phyloP scores from a whole-genome alignment of 345 rosid genomes.

The Fremontodendron californicum region DNA sequence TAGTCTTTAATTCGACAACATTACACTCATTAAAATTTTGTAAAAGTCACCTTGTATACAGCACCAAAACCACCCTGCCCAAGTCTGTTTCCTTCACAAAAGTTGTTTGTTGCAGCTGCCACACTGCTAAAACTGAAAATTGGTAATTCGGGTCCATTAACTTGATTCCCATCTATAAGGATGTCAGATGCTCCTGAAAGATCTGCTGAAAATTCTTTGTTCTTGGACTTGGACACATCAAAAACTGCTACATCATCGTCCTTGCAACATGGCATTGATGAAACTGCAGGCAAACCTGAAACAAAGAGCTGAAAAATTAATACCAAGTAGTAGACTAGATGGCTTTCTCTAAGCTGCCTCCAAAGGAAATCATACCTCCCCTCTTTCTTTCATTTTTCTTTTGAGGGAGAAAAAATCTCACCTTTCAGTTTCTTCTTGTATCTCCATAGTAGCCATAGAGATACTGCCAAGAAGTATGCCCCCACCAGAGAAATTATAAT shows the following conservation, averaged over 20 bases:
- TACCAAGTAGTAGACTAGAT: neutral
- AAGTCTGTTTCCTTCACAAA: slow-evolving; percentile 61
- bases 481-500: slow-evolving; percentile 38
- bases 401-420: neutral
- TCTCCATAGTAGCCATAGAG: slow-evolving; percentile 43
- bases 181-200: slow-evolving; percentile 39
- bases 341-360: neutral
- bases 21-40: neutral
- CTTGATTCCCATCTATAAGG: slow-evolving; percentile 43
- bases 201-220: slow-evolving; percentile 39
- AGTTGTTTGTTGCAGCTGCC: slow-evolving; percentile 56
- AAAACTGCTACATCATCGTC: slow-evolving; percentile 24
- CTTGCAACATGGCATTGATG: slow-evolving; percentile 25
- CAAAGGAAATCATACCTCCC: neutral
- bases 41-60: slow-evolving; percentile 58
- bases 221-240: slow-evolving; percentile 21
- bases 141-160: slow-evolving; percentile 51
- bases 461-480: slow-evolving; percentile 27
- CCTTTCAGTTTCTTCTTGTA: slow-evolving; percentile 46
- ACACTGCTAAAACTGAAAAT: slow-evolving; percentile 37
- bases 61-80: slow-evolving; percentile 89
- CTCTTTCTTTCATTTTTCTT: neutral
- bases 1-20: no score
- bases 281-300: slow-evolving; percentile 28
- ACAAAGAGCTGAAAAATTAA: neutral